Conservation (phyloP, 345 rosid species). For the Angophora floribunda region DNA sequence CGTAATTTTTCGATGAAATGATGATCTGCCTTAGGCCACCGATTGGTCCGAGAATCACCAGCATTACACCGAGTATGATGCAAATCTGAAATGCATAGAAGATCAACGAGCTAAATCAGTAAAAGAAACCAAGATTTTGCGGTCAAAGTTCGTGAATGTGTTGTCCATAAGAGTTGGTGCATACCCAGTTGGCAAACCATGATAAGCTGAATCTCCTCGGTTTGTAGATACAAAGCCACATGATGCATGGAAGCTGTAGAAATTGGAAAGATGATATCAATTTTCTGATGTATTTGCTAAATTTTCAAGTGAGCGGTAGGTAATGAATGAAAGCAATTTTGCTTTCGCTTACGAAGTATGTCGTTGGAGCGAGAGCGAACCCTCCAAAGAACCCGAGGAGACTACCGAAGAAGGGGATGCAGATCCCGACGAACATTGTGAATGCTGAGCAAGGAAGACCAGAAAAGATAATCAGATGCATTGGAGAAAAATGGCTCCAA, state of each 20-base stretch:
- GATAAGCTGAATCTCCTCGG: slow-evolving; percentile 54
- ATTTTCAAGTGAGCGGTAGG: neutral
- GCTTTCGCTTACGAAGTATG: slow-evolving; percentile 46
- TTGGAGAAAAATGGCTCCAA: neutral
- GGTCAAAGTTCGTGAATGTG: neutral
- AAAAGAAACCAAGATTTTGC: neutral
- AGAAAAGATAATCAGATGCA: neutral
- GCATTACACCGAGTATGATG: slow-evolving; percentile 37
- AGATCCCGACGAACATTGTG: slow-evolving; percentile 54
- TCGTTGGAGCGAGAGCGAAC: slow-evolving; percentile 75
- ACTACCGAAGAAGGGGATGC: slow-evolving; percentile 74
- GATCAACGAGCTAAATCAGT: neutral
- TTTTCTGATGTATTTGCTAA: neutral
- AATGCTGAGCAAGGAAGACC: slow-evolving; percentile 29
- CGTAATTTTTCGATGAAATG: slow-evolving; percentile 30
- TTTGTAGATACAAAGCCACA: slow-evolving; percentile 62
- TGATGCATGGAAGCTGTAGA: slow-evolving; percentile 65
- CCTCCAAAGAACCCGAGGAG: slow-evolving; percentile 87
- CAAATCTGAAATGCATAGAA: slow-evolving; percentile 32
- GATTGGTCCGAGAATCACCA: slow-evolving; percentile 55
- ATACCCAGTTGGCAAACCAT: slow-evolving; percentile 72
- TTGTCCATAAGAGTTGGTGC: neutral
- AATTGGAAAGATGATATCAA: neutral
- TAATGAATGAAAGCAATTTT: neutral
- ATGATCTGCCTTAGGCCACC: slow-evolving; percentile 62